phyloP scores from a whole-genome alignment of 306 rosid species.

The Casuarina equisetifolia region DNA sequence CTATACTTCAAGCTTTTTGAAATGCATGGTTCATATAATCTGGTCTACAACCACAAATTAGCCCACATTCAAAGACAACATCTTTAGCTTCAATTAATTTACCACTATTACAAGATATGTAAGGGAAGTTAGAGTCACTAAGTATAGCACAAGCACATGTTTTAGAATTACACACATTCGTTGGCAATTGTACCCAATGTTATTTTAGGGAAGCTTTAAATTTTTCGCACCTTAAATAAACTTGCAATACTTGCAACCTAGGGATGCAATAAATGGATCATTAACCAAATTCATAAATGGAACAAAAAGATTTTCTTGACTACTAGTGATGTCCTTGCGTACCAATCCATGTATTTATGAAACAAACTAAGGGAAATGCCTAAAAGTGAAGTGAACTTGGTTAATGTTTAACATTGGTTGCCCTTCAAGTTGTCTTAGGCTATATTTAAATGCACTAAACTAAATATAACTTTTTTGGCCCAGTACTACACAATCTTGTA shows the following conservation, averaged over 20 bases:
- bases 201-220: slow-evolving; percentile 62
- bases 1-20: slow-evolving; percentile 69
- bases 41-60: slow-evolving; percentile 84
- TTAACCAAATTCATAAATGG: slow-evolving; percentile 93
- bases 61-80: slow-evolving; percentile 93
- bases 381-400: slow-evolving; percentile 81
- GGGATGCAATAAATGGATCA: slow-evolving; percentile 77
- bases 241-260: slow-evolving; percentile 70
- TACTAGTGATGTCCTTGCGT: slow-evolving; percentile 74
- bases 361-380: slow-evolving; percentile 76
- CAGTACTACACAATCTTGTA: slow-evolving; percentile 83
- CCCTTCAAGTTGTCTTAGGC: slow-evolving; percentile 79
- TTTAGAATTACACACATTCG: slow-evolving; percentile 61
- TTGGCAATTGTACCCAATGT: slow-evolving; percentile 69
- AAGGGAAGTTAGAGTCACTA: slow-evolving; percentile 81
- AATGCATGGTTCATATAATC: slow-evolving; percentile 80
- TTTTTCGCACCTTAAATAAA: slow-evolving; percentile 48
- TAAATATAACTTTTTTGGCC: slow-evolving; percentile 93
- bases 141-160: slow-evolving; percentile 76
- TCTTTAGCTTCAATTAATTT: slow-evolving; percentile 95
- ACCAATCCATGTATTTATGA: slow-evolving; percentile 90
- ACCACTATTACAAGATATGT: slow-evolving; percentile 87
- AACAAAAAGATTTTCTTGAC: slow-evolving; percentile 72
- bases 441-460: slow-evolving; percentile 82
- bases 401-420: slow-evolving; percentile 80